Evolutionary conservation across 2,329 filamentous ascomycete genomes (phyloP), one percentile per base, ranked within the genome.

Genomic region (Phaeophleospora eucalypticola): DNA sequence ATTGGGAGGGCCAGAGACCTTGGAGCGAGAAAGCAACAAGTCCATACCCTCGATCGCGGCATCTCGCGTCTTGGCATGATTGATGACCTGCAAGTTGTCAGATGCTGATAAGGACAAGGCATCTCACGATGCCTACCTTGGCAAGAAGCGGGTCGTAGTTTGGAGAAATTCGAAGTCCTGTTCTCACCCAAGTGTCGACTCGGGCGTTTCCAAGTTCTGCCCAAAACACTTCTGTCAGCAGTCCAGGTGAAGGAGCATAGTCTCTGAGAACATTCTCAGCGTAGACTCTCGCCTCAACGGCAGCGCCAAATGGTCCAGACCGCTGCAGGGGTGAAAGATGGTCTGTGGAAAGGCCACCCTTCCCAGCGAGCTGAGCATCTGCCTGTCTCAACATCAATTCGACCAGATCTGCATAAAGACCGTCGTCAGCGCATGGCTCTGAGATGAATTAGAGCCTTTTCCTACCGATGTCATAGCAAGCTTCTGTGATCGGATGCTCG

Each of bases 131-230:
- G 6, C 24, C 7, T 29, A 29, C 24, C 38, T 56, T 58, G 10
- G 54, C 54, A 34, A 58, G 53, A 2, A 52, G 52, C 54, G 49
- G 61, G 67, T 78, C 78, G 43, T 82, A 83, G 48, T 78, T 71
- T 1, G 80, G 73, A 4, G 77, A 77, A 33, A 84, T 71, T 2
- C 70, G 73, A 2, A 75, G 74, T 4, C 81, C 81, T 1, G 74
- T 75, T 44, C 75, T 71, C 1, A 84, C 71, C 81, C 81, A 85
- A 0, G 80, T 84, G 54, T 86, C 82, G 19, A 86, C 73, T 3
- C 82, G 72, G 18, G 74, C 68, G 3, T 70, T 70, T 0, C 70
- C 54, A 0, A 71, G 60, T n/a, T 76, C 71, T 38, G 51, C 50
- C 73, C 80, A 84, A 14, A 71, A 56, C 0, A 85, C 76, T 17